These are phyloP conservation scores for Schwanniomyces vanrijiae DNA, from an alignment of 805 yeast genomes.

Conservation along the genomic window DNA sequence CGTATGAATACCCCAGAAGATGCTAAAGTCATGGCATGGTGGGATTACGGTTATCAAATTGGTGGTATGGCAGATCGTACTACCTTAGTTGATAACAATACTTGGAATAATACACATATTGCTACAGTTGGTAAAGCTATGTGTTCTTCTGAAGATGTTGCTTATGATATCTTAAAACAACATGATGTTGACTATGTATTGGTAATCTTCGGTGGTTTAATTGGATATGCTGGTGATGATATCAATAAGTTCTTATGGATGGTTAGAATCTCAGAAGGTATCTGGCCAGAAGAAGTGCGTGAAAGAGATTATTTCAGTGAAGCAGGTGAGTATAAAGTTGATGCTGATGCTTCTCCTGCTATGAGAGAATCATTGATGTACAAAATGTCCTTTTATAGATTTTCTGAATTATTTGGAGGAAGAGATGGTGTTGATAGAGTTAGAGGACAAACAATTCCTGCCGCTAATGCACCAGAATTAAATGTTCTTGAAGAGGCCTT, in stretches of 20 bases:
- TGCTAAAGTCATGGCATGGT: constrained; percentile 96
- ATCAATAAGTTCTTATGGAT: constrained; percentile 97
- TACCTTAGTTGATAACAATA: constrained; percentile 96
- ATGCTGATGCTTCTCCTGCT: constrained; percentile 73
- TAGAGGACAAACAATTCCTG: constrained; percentile 74
- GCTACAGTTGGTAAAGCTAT: constrained; percentile 99
- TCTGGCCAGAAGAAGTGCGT: constrained; percentile 97
- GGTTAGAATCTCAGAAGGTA: constrained; percentile 98
- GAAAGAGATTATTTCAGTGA: constrained; percentile 84
- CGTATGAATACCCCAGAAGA: constrained; percentile 97
- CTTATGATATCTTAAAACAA: constrained; percentile 83
- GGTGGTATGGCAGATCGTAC: constrained; percentile 99
- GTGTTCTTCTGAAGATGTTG: constrained; percentile 84
- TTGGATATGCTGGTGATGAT: constrained; percentile 96
- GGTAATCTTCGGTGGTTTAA: constrained; percentile 88
- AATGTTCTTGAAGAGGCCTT: constrained; percentile 89
- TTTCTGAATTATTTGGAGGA: constrained; percentile 66
- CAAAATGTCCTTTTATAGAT: constrained; percentile 89
- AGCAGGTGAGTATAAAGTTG: constrained; percentile 86
- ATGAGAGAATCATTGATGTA: constrained; percentile 92
- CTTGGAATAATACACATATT: constrained; percentile 99
- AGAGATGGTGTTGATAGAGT: constrained; percentile 78
- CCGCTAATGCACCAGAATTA: constrained; percentile 48
- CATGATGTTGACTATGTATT: constrained; percentile 95
- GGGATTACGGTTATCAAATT: constrained; percentile 99